Evolutionary conservation across 495 filamentous ascomycete genomes (phyloP).

Genomic region (Aspergillus sclerotiicarbonarius): DNA sequence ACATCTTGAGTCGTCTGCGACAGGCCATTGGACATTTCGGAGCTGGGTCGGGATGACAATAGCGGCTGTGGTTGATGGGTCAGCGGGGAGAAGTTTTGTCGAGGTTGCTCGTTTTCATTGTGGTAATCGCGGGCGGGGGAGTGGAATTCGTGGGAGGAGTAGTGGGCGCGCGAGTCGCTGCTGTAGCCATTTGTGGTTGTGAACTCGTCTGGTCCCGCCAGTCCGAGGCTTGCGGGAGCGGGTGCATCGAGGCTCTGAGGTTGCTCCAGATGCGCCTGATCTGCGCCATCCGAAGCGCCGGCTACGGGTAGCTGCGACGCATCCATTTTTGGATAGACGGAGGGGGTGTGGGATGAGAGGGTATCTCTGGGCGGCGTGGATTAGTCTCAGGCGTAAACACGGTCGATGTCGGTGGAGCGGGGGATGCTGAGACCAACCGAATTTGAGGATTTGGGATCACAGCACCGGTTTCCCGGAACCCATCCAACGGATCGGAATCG

Average conservation of each 20-base stretch:
- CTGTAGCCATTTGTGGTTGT: slow-evolving; percentile 36
- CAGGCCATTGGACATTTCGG: slow-evolving; percentile 45
- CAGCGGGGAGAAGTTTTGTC: slow-evolving; percentile 38
- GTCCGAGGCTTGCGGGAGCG: slow-evolving; percentile 29
- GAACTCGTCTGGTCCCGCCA: slow-evolving; percentile 35
- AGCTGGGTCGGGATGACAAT: slow-evolving; percentile 50
- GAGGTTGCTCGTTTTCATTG: slow-evolving; percentile 40
- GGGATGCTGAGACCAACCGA: slow-evolving; percentile 19
- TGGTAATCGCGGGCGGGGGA: slow-evolving; percentile 42
- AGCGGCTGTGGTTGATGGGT: slow-evolving; percentile 41
- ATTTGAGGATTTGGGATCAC: slow-evolving; percentile 13
- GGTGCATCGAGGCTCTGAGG: slow-evolving; percentile 23
- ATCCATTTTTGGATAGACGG: slow-evolving; percentile 24
- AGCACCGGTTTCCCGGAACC: slow-evolving; percentile 5
- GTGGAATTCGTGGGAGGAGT: slow-evolving; percentile 45
- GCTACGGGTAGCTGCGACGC: slow-evolving; percentile 24
- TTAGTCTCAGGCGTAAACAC: slow-evolving; percentile 15
- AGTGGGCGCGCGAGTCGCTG: slow-evolving; percentile 46
- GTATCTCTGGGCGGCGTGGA: slow-evolving; percentile 1
- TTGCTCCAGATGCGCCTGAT: slow-evolving; percentile 25
- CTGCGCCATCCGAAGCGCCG: slow-evolving; percentile 23
- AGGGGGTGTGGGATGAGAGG: background rate
- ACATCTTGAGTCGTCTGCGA: slow-evolving; percentile 45
- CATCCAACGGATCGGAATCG: slow-evolving; percentile 10
- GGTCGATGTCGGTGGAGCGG: slow-evolving; percentile 18